Base-by-base conservation (phyloP, 371 early-diverging fungal species). In the Fennellomyces sp. region DNA sequence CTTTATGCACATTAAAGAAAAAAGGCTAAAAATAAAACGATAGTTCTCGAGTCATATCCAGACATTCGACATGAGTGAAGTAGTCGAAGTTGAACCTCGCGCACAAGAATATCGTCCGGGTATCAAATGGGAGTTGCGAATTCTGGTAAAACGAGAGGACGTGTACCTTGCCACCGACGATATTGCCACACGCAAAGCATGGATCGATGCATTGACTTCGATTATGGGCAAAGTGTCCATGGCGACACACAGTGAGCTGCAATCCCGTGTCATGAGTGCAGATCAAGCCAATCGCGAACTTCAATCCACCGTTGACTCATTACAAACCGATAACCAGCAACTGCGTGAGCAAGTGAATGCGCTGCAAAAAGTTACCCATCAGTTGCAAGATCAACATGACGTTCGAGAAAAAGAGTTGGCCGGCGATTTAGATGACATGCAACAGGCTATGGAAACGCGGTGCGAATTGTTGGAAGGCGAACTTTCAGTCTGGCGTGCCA, bases 151-250 rank as follows among this genome's bases (percentile, higher is more conserved):
- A 27, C 49, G 73, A 17, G 81, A 81, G 23, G 76, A 81, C 50
- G 66, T 78, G 2, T 49, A 69, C 8, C 33, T 81, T 7, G 81
- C 74, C 3, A 74, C 76, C 8, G 81, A 81, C n/a, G 81, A 78
- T 41, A 58, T 70, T 35, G 54, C 66, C 8, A 48, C 66, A 8
- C 69, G 81, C 4, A 78, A 78, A 48, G 78, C 70, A 25, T 81
- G 81, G 81, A 65, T 81, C 2, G 71, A 72, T 27, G 72, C 81
- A 1, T 42, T 81, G 15, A 74, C 81, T 3, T 73, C 81, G 1
- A 78, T 81, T 38, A 75, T 78, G 81, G 81, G 81, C 25, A 81
- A 81, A 36, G 76, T 81, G 1, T 78, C 81, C 0, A 66, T 77
- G 15, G 81, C 78, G 13, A 73, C 68, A 5, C 81, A 81, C 59